Percentiles rank a stretch among this genome's conserved stretches.
phyloP scores from a whole-genome alignment of 2,329 filamentous ascomycete genomes.

The Lasiodiplodia sp. region DNA sequence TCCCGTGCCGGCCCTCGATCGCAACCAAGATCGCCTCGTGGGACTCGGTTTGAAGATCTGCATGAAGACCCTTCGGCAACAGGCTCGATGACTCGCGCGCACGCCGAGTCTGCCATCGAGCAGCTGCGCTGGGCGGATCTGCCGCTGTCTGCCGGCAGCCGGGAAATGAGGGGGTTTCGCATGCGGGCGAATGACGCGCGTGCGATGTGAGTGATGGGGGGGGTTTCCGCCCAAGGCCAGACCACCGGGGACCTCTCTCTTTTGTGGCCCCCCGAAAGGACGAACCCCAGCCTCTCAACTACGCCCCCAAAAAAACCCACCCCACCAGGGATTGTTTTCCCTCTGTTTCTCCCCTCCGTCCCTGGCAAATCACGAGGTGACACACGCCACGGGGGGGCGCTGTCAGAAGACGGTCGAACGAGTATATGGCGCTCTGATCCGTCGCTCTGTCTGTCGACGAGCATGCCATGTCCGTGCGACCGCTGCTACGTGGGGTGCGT shows the following conservation, averaged over 20 bases:
- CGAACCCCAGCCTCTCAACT: no score
- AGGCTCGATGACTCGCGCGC: constrained; percentile 10
- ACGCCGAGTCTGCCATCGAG: neutral
- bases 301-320: neutral
- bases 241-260: neutral
- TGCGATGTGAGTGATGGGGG: constrained; percentile 4
- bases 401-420: neutral
- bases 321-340: neutral
- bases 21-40: neutral
- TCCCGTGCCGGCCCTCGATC: neutral
- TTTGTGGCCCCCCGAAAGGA: neutral
- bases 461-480: neutral
- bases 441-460: neutral
- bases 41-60: neutral
- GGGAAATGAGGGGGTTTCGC: neutral
- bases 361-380: neutral
- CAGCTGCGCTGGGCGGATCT: neutral
- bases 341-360: neutral
- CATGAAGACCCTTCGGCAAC: neutral
- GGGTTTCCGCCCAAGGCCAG: neutral
- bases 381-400: neutral
- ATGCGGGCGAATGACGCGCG: constrained; percentile 6
- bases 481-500: neutral
- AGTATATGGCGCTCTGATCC: neutral
- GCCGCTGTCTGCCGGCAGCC: neutral